Base-by-base conservation (phyloP, 108 stramenopile genomes). In the Fistulifera pelliculosa region DNA sequence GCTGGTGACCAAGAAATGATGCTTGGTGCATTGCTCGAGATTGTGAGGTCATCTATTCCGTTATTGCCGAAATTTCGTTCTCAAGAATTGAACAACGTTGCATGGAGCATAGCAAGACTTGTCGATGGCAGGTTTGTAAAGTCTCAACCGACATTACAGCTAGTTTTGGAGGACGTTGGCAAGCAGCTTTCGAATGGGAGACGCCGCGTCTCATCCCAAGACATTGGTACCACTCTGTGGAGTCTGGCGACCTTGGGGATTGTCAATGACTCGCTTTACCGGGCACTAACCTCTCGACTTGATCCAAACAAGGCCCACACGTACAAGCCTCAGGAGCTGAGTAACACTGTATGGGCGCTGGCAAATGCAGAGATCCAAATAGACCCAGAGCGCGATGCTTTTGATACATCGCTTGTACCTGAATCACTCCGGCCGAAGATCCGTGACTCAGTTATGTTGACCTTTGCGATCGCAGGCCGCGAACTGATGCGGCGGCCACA, bases 31-130 rank as follows among this genome's bases (percentile, higher is more conserved):
- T 43, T 83, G 5, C 56, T 75, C 24, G 68, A 61, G 6, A 58
- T 79, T 39, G 58, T 77, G 6, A 40, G 58, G 27, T 59, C 64
- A 49, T 71, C 80, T 8, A 52, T 76, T 16, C 45, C 63, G 2
- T 49, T 68, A 28, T 31, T 87, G 31, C 62, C 61, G 19, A 62
- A 49, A 41, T 87, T 87, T 64, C 69, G 68, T 39, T 54, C 74
- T 1, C 85, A 87, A 65, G 89, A 91, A 44, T 49, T 91, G 42
- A 87, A 87, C 59, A 91, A 91, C 64, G 16, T 90, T 27, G 78
- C 78, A 10, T 86, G 85, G 84, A 68, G 60, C 10, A 78, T 75
- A 54, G 81, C 83, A 22, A 65, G 87, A 19, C 47, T 89, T 49
- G 75, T 66, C 22, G 53, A 76, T 15, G 77, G 74, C 51, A 64